Base-by-base conservation (phyloP, 768 basidiomycete genomes). In the Grammothele lineata region DNA sequence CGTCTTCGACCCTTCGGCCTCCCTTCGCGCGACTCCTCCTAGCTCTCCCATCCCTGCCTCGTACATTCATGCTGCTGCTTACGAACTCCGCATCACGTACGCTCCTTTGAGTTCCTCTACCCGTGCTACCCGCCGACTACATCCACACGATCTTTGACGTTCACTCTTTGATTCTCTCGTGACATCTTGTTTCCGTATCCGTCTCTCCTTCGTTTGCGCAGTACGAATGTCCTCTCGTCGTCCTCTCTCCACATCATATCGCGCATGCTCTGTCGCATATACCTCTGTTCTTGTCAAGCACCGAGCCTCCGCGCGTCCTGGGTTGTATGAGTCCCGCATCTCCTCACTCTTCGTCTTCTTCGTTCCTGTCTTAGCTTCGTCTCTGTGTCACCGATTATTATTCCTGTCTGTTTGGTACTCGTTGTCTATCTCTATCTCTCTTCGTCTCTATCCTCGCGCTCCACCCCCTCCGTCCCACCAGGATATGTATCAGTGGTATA, bases 401-500 rank as follows among this genome's bases (percentile, higher is more conserved):
- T n/a, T n/a, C n/a, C n/a, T 23, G 30, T 47, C 32, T 38, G n/a
- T 39, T 33, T 46, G 14, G 40, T 17, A 34, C 15, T n/a, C 12
- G 27, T 43, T 47, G 27, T 35, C 39, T 14, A 26, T 36, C 23
- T 25, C 14, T n/a, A 34, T 7, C 33, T 26, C 7, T 33, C 5
- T 12, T 22, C 5, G 11, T n/a, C 40, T 37, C 45, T 4, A n/a
- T 30, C 10, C 25, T 51, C 38, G 14, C 37, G 25, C 42, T 25
- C 37, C 24, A 21, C 40, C 34, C 40, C 26, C 24, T 35, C 40
- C n/a, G 18, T 19, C 37, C 42, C 26, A 35, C 17, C 51, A 53
- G 51, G 51, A 53, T 53, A 47, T 53, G 51, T 53, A 53, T 53
- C 47, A 53, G 42, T 53, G 51, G 46, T 53, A 47, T 53, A 47